Base-by-base conservation (phyloP, 2,329 filamentous ascomycete species). In the Botryosphaeria agaves region DNA sequence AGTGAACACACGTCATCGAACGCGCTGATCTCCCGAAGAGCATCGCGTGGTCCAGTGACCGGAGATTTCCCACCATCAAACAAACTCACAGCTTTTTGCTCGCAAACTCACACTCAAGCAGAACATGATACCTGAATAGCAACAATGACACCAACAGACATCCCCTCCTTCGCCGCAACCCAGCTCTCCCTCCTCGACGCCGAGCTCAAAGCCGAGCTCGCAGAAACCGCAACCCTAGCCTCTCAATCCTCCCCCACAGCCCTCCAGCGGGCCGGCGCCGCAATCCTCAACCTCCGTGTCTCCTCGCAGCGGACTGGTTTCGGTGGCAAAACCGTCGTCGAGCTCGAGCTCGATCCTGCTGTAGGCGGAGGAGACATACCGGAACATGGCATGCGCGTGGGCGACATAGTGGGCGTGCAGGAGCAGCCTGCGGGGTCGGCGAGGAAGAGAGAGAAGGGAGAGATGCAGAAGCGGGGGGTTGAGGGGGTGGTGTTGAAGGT, bases 251-350 rank as follows among this genome's bases (percentile, higher is more conserved):
- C 74, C 28, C 81, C 82, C 4, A 58, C 66, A 0, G 62, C 69
- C 1, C 70, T 91, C 8, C 70, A 81, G 46, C 72, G 77, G 34
- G 78, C 78, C 5, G 82, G 82, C n/a, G 64, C 83, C 24, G 82
- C 82, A 18, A 62, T 89, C 42, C 71, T 73, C 11, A 87, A 85
- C 52, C 69, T 95, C 6, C 59, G 69, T 18, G 59, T 92, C 19
- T 61, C 67, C 7, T 76, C 78, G 12, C 79, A 80, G 47, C 76
- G 85, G 18, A 98, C 89, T 0, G 89, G 89, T 0, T 63, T 94
- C 21, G 89, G 85, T 11, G 89, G 89, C n/a, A 80, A 83, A 39
- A 83, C 81, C 0, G 77, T 98, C 2, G 59, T 94, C 3, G 85
- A 94, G 51, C 71, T 98, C 5, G 61, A 58, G 11, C 61, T 72